Evolutionary conservation across 768 basidiomycete species (phyloP).

Genomic region (Amanita fuliginea): DNA sequence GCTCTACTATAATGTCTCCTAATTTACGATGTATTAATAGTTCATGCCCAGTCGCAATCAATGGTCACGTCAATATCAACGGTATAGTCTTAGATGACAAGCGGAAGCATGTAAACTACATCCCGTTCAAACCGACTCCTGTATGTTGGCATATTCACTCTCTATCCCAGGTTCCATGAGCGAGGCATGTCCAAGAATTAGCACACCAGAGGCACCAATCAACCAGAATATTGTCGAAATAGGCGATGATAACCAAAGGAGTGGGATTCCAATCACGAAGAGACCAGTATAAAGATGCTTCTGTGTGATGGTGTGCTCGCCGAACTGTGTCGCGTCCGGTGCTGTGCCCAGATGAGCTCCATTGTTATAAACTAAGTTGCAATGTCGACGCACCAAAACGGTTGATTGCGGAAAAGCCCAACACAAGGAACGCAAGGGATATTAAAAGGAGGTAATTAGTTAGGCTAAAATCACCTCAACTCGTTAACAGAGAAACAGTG

Average conservation of each 20-base stretch:
- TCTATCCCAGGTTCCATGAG: constrained; percentile 93
- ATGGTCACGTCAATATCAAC: not conserved
- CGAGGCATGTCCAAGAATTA: constrained; percentile 81
- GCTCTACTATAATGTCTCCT: not conserved
- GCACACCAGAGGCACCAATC: constrained; percentile 73
- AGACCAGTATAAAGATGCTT: constrained; percentile 81
- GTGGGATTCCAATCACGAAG: constrained; percentile 85
- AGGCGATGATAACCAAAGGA: constrained; percentile 72
- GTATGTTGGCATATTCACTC: constrained; percentile 80
- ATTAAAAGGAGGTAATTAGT: constrained; percentile 77
- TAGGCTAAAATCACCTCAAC: constrained; percentile 33
- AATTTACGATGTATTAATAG: not conserved
- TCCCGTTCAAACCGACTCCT: constrained; percentile 43
- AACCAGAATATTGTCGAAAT: constrained; percentile 89
- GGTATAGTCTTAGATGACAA: too few relatives aligned
- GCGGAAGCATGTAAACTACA: not conserved
- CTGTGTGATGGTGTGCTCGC: constrained; percentile 75
- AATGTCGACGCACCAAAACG: constrained; percentile 55
- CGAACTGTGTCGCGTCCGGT: constrained; percentile 77
- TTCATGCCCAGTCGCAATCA: not conserved
- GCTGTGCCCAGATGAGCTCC: constrained; percentile 28
- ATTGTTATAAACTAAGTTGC: not conserved
- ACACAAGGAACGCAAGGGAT: constrained; percentile 79
- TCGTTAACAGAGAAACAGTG: not conserved
- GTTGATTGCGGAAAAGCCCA: constrained; percentile 86